Conservation (phyloP, 257 asterid genomes). For the Nicotiana undulata region DNA sequence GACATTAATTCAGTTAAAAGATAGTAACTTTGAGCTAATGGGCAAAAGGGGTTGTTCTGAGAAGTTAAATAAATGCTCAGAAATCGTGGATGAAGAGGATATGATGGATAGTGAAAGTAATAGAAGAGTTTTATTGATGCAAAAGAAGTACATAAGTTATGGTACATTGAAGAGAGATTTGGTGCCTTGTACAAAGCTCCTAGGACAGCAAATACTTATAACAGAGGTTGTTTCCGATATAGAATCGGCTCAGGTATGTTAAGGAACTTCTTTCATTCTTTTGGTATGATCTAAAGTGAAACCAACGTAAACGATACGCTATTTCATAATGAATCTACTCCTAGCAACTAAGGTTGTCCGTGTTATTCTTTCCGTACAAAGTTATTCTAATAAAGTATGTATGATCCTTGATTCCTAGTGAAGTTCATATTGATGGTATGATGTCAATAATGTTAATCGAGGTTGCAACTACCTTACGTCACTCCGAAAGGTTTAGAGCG, state of each 20-base stretch:
- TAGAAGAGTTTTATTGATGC: conserved; percentile 50
- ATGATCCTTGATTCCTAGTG: too few species aligned
- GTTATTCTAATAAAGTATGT: too few species aligned
- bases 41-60: conserved; percentile 36
- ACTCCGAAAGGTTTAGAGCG: too few species aligned
- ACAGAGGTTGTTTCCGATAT: conserved; percentile 45
- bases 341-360: too few species aligned
- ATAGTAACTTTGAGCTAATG: conserved; percentile 24
- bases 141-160: conserved; percentile 57
- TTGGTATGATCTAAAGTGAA: too few species aligned
- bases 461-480: too few species aligned
- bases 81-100: conserved; percentile 19
- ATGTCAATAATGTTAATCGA: too few species aligned
- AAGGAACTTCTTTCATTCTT: too few species aligned
- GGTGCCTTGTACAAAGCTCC: conserved; percentile 58
- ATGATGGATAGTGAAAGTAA: conserved; percentile 58
- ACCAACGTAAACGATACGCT: rapidly evolving
- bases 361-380: rapidly evolving
- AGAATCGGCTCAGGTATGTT: too few species aligned
- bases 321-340: too few species aligned
- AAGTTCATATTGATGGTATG: too few species aligned
- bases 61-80: conserved; percentile 37
- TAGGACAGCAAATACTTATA: conserved; percentile 53
- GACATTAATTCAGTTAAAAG: conserved; percentile 31
- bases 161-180: conserved; percentile 60